phyloP scores from a whole-genome alignment of 805 yeast genomes.

The Suhomyces vadensis region DNA sequence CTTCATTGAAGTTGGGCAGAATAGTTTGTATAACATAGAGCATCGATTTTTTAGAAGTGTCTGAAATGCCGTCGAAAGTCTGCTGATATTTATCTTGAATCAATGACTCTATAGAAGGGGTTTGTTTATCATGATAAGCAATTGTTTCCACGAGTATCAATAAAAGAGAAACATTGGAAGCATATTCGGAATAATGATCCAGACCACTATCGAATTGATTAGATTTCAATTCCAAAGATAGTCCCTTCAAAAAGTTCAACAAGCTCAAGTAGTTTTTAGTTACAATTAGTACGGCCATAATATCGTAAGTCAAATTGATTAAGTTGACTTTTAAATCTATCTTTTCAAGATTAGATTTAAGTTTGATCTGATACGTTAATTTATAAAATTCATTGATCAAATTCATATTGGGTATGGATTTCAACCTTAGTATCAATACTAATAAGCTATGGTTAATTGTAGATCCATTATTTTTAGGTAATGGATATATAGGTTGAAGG shows the following conservation, averaged over 20 bases:
- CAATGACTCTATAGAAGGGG: not conserved
- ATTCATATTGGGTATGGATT: constrained; percentile 42
- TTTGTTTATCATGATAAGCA: not conserved
- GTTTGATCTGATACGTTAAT: constrained; percentile 31
- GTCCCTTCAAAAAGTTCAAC: constrained; percentile 25
- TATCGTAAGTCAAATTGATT: constrained; percentile 34
- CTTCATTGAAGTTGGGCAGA: constrained; percentile 13
- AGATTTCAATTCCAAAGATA: constrained; percentile 19
- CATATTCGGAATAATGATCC: constrained; percentile 12
- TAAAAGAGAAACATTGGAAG: constrained; percentile 24
- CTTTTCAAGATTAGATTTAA: constrained; percentile 16
- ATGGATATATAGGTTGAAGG: constrained; percentile 29
- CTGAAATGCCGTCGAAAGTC: constrained; percentile 9
- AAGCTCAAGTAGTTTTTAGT: constrained; percentile 32
- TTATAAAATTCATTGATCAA: constrained; percentile 47
- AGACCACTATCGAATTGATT: not conserved
- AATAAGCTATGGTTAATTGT: constrained; percentile 29
- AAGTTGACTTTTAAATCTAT: constrained; percentile 19
- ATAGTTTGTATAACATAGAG: constrained; percentile 15
- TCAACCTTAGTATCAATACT: constrained; percentile 40
- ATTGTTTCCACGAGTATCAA: constrained; percentile 16
- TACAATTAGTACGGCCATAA: constrained; percentile 29
- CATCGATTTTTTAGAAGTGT: constrained; percentile 12
- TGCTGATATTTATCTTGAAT: constrained; percentile 2
- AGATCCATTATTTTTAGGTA: constrained; percentile 38